These are phyloP conservation scores for Skeletonema costatum DNA, from an alignment of 108 stramenopile genomes.

Conservation along the genomic window DNA sequence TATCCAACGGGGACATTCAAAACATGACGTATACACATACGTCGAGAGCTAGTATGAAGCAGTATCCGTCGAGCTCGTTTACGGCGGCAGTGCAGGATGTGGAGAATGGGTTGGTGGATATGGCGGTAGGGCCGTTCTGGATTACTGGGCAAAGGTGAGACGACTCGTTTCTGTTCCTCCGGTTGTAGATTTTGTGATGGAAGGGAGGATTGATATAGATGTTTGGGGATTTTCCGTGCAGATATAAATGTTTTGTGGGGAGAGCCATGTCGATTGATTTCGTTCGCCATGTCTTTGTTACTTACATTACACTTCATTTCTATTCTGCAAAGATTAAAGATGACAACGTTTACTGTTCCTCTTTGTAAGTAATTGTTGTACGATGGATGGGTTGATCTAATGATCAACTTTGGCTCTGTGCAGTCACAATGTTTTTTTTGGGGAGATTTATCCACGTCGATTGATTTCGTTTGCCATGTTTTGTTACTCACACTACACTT, in stretches of 20 bases:
- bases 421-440: no score
- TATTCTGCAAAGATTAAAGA: background rate
- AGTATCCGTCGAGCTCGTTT: background rate
- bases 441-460: no score
- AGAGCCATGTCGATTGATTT: no score
- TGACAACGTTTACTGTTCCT: constrained; percentile 5
- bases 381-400: background rate
- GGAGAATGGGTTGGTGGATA: constrained; percentile 19
- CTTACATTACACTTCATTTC: no score
- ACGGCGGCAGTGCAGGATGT: constrained; percentile 23
- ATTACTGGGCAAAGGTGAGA: constrained; percentile 14
- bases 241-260: no score
- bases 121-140: constrained; percentile 31
- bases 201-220: no score
- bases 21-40: constrained; percentile 18
- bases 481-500: background rate
- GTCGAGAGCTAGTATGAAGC: background rate
- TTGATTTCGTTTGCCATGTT: background rate
- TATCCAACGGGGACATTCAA: constrained; percentile 21
- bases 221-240: no score
- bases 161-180: constrained; percentile 1
- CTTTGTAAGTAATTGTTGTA: background rate
- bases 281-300: no score
- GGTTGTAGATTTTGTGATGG: no score
- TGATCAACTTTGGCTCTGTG: background rate